Conservation (phyloP, 2,329 filamentous ascomycete species). For the Penicillium olsonii region DNA sequence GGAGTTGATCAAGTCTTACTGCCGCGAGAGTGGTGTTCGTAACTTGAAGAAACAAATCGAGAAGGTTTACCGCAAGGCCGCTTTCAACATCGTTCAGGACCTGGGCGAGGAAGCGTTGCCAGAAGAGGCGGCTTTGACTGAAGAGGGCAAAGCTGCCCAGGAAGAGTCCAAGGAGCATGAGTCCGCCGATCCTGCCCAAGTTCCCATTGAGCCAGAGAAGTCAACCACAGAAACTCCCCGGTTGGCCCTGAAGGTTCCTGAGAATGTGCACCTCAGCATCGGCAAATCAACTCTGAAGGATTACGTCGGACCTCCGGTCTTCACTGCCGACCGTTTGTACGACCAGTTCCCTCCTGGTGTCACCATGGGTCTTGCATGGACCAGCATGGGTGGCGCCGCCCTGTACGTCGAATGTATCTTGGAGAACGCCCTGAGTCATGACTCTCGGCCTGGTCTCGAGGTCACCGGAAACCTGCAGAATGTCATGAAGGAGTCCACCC, state of each 20-base stretch:
- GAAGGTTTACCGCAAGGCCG: slow-evolving; percentile 97
- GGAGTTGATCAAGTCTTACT: slow-evolving; percentile 98
- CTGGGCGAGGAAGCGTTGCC: slow-evolving; percentile 80
- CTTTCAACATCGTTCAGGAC: slow-evolving; percentile 94
- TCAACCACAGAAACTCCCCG: slow-evolving; percentile 62
- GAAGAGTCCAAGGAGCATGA: slow-evolving; percentile 64
- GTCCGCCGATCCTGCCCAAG: slow-evolving; percentile 62
- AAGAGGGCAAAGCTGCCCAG: slow-evolving; percentile 78
- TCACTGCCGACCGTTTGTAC: slow-evolving; percentile 93
- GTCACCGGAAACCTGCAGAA: slow-evolving; percentile 92
- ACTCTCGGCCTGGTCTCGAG: slow-evolving; percentile 76
- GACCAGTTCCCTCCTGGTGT: slow-evolving; percentile 91
- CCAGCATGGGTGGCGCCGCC: slow-evolving; percentile 91
- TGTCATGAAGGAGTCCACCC: slow-evolving; percentile 97
- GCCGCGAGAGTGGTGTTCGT: slow-evolving; percentile 92
- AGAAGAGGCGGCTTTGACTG: slow-evolving; percentile 79
- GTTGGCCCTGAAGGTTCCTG: slow-evolving; percentile 78
- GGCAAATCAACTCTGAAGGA: slow-evolving; percentile 89
- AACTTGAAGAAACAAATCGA: slow-evolving; percentile 99
- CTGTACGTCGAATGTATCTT: slow-evolving; percentile 97
- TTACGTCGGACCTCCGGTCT: slow-evolving; percentile 93
- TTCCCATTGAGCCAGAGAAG: slow-evolving; percentile 48
- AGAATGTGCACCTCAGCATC: slow-evolving; percentile 82
- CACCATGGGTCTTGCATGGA: slow-evolving; percentile 98
- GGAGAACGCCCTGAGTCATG: slow-evolving; percentile 73